phyloP scores from a whole-genome alignment of 257 asterid species.

The Rauvolfia tetraphylla region DNA sequence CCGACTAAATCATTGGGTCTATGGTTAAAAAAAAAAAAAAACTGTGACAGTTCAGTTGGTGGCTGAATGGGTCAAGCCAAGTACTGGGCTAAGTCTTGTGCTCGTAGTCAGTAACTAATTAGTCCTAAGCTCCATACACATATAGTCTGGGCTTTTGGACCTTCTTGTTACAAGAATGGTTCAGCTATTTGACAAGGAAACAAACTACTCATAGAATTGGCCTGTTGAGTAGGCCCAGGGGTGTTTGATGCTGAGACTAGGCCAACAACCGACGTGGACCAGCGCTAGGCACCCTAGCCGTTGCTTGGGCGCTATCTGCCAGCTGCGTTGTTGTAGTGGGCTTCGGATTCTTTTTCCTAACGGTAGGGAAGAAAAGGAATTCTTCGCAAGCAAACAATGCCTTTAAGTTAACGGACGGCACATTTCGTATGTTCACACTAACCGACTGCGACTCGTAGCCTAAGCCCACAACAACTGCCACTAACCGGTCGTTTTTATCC shows the following conservation, averaged over 20 bases:
- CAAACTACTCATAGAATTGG: too few species aligned
- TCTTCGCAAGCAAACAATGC: conserved; percentile 37
- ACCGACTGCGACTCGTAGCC: conserved; percentile 52
- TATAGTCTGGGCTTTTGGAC: too few species aligned
- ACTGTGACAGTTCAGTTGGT: too few species aligned
- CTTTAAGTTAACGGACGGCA: conserved; percentile 15
- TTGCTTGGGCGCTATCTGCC: conserved; percentile 24
- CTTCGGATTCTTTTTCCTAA: conserved; percentile 51
- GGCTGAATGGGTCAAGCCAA: too few species aligned
- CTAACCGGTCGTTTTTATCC: conserved; percentile 14
- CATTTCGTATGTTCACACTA: conserved; percentile 19
- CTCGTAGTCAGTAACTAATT: too few species aligned
- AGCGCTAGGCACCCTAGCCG: conserved; percentile 35
- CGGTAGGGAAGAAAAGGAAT: conserved; percentile 37
- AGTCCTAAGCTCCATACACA: too few species aligned
- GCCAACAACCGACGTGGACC: conserved; percentile 12
- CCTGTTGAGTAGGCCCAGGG: too few species aligned
- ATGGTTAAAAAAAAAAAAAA: too few species aligned
- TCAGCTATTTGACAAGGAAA: too few species aligned
- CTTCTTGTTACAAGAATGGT: too few species aligned
- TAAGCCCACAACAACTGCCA: conserved; percentile 26
- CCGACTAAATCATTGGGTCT: too few species aligned
- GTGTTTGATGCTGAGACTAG: not conserved
- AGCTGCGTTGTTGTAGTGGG: conserved; percentile 34
- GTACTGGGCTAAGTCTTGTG: too few species aligned